phyloP scores from a whole-genome alignment of 2,329 filamentous ascomycete genomes.

The Sclerotinia minor region DNA sequence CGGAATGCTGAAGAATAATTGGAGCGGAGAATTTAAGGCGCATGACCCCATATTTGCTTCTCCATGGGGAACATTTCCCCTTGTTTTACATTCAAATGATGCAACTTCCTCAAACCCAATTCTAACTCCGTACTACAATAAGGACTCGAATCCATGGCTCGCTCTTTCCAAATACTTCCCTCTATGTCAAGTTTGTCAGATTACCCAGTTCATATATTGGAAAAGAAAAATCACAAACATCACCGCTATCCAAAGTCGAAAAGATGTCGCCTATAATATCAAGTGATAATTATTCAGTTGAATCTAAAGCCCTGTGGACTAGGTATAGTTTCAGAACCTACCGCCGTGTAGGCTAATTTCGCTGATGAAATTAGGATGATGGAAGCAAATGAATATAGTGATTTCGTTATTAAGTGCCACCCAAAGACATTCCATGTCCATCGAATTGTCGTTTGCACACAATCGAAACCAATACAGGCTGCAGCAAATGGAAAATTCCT shows the following conservation, averaged over 20 bases:
- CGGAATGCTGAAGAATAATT: slow-evolving; percentile 13
- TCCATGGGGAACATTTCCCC: slow-evolving; percentile 14
- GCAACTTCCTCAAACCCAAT: background rate
- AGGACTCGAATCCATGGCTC: background rate
- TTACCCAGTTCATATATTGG: background rate
- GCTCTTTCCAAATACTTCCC: background rate
- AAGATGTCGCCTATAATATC: background rate
- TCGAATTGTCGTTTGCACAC: slow-evolving; percentile 30
- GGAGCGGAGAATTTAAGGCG: background rate
- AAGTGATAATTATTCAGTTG: background rate
- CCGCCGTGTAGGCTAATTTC: too few relatives aligned
- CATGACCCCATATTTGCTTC: slow-evolving; percentile 10
- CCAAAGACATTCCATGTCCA: slow-evolving; percentile 31
- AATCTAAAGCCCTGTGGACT: background rate
- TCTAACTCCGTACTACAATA: background rate
- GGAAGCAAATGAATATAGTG: slow-evolving; percentile 26
- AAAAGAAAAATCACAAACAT: background rate
- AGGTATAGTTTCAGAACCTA: background rate
- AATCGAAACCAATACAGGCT: slow-evolving; percentile 30
- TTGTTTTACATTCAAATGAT: background rate
- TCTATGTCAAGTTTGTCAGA: background rate
- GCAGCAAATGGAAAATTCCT: slow-evolving; percentile 26
- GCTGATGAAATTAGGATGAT: slow-evolving; percentile 13
- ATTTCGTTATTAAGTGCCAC: slow-evolving; percentile 31
- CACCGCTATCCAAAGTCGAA: background rate